A percentile compares a stretch with the other conserved stretches of the same genome.
These are phyloP conservation scores for Parasarocladium wereldwijsianum DNA, from an alignment of 2,329 filamentous ascomycete genomes.

Conservation along the genomic window DNA sequence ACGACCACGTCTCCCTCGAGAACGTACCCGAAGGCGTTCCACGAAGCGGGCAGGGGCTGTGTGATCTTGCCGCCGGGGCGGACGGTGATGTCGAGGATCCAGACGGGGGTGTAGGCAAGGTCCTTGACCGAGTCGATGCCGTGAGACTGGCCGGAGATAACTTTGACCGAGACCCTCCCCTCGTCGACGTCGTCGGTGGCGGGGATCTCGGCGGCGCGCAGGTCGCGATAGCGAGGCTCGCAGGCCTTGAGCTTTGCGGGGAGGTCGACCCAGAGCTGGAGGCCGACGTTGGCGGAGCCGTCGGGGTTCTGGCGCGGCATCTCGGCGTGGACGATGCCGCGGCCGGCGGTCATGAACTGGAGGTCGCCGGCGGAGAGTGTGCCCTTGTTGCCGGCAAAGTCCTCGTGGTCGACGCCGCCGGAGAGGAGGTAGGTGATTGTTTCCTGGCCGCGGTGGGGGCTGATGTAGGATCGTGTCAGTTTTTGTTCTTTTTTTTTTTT, in stretches of 20 bases:
- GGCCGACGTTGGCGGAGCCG: slow-evolving; percentile 64
- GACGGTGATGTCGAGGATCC: slow-evolving; percentile 76
- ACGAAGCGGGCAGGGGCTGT: slow-evolving; percentile 63
- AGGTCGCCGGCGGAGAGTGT: slow-evolving; percentile 78
- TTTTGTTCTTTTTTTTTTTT: background rate
- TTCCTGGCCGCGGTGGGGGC: slow-evolving; percentile 65
- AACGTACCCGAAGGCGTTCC: slow-evolving; percentile 84
- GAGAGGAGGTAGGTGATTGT: slow-evolving; percentile 79
- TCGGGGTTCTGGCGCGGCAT: slow-evolving; percentile 75
- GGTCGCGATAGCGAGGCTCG: slow-evolving; percentile 84
- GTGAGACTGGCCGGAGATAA: slow-evolving; percentile 75
- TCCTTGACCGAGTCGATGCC: slow-evolving; percentile 80
- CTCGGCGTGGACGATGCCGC: slow-evolving; percentile 86
- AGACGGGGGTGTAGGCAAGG: slow-evolving; percentile 92
- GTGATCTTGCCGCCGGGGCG: slow-evolving; percentile 62
- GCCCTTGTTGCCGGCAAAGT: slow-evolving; percentile 75
- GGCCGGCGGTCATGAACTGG: slow-evolving; percentile 94
- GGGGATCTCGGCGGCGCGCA: slow-evolving; percentile 68
- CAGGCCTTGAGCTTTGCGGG: slow-evolving; percentile 69
- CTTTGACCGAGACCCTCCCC: slow-evolving; percentile 66
- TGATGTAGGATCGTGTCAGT: slow-evolving; percentile 6
- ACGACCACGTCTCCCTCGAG: slow-evolving; percentile 59
- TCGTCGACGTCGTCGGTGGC: slow-evolving; percentile 48
- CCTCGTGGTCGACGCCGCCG: slow-evolving; percentile 80
- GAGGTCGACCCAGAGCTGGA: slow-evolving; percentile 93